Evolutionary conservation across 2,329 filamentous ascomycete genomes (phyloP).

Genomic region (Cordyceps tenuipes): DNA sequence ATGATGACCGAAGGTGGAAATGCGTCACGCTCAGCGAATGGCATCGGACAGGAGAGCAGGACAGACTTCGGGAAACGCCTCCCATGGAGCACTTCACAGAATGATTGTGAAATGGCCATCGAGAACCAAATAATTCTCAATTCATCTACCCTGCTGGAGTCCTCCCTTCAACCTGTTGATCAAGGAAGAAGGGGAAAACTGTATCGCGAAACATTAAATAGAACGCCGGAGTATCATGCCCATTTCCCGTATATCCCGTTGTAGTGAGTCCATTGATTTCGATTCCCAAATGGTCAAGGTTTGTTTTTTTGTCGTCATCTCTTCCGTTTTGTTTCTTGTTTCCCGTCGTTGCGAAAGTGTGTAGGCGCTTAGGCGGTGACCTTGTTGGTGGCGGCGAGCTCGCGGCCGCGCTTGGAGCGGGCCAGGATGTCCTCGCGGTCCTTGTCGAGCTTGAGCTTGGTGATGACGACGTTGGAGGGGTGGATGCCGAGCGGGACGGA

Average conservation of each 20-base stretch:
- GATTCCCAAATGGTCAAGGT: conserved; percentile 16
- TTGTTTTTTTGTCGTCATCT: conserved; percentile 15
- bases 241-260: conserved; percentile 19
- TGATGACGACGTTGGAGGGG: conserved; percentile 95
- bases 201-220: conserved; percentile 14
- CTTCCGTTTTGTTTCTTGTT: conserved; percentile 15
- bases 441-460: conserved; percentile 98
- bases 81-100: conserved; percentile 68
- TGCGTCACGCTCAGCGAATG: conserved; percentile 11
- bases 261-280: conserved; percentile 13
- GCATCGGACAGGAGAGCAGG: conserved; percentile 16
- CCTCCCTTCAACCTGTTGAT: neutral
- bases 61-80: conserved; percentile 61
- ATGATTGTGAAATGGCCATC: conserved; percentile 64
- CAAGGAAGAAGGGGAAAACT: neutral
- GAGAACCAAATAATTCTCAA: conserved; percentile 42
- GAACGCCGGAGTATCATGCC: conserved; percentile 33
- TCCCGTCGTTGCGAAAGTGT: conserved; percentile 11
- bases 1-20: conserved; percentile 9
- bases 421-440: conserved; percentile 83
- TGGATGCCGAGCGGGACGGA: conserved; percentile 89
- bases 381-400: conserved; percentile 66
- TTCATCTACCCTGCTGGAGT: conserved; percentile 28
- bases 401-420: conserved; percentile 73
- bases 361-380: conserved; percentile 41